A percentile compares a stretch with the other conserved stretches of the same genome.
Conservation (phyloP, 1,284 basidiomycete genomes). For the Phellopilus nigrolimitatus region DNA sequence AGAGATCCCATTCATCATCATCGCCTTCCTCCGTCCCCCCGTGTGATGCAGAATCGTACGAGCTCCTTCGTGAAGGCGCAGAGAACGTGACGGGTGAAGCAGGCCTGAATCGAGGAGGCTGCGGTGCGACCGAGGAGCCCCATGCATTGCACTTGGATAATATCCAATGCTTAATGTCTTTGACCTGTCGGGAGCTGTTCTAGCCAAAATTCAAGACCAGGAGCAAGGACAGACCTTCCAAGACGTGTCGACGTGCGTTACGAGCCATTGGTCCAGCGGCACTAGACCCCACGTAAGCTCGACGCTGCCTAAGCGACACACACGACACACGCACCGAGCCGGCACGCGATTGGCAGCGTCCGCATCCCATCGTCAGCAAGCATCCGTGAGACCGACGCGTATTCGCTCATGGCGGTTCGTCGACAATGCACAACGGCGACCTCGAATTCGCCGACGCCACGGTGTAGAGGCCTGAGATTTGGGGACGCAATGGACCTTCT, state of each 20-base stretch:
- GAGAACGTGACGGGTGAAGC: slow-evolving; percentile 62
- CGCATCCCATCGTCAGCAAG: slow-evolving; percentile 13
- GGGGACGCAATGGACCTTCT: too few species aligned
- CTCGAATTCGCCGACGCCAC: too few species aligned
- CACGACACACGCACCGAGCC: slow-evolving; percentile 8
- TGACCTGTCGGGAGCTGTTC: slow-evolving; percentile 29
- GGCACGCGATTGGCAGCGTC: slow-evolving; percentile 17
- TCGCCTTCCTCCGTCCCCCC: slow-evolving; percentile 16
- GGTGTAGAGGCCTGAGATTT: too few species aligned
- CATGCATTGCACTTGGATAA: slow-evolving; percentile 50
- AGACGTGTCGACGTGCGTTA: slow-evolving; percentile 53
- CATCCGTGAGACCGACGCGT: slow-evolving; percentile 9
- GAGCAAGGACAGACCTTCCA: slow-evolving; percentile 35
- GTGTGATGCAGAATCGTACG: slow-evolving; percentile 17
- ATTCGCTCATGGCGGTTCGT: slow-evolving; percentile 15
- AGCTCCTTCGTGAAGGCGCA: slow-evolving; percentile 22
- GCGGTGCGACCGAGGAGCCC: slow-evolving; percentile 33
- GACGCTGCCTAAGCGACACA: not conserved
- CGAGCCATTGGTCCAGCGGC: slow-evolving; percentile 66
- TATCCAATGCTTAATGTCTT: slow-evolving; percentile 55
- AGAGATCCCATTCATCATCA: slow-evolving; percentile 21
- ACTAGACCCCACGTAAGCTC: slow-evolving; percentile 34
- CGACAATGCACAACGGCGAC: too few species aligned
- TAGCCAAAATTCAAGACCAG: not conserved
- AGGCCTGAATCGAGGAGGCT: slow-evolving; percentile 36